phyloP scores from a whole-genome alignment of 139 green algal genomes.

The Chlamydomonas asymmetrica region DNA sequence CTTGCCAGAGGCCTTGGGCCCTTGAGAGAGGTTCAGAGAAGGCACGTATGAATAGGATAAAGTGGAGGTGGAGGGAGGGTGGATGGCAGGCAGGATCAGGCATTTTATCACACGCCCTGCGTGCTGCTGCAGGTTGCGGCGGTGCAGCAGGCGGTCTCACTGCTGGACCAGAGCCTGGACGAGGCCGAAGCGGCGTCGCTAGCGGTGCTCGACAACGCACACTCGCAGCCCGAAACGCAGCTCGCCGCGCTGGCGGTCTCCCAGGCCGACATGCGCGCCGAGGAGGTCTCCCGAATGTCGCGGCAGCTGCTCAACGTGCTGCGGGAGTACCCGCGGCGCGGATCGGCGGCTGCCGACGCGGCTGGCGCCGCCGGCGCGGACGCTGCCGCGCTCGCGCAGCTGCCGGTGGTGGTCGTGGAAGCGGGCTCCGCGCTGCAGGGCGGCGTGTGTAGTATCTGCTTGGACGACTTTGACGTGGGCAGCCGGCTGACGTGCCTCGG shows the following conservation, averaged over 20 bases:
- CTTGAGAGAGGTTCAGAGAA: no score
- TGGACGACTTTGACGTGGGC: slow-evolving; percentile 27
- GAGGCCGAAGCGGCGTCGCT: slow-evolving; percentile 32
- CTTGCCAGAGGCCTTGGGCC: no score
- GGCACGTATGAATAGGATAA: no score
- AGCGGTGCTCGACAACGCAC: slow-evolving; percentile 12
- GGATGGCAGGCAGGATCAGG: no score
- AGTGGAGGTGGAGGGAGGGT: no score
- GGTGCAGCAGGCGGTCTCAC: slow-evolving; percentile 34
- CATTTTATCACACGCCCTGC: background rate
- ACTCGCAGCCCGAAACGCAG: slow-evolving; percentile 5
- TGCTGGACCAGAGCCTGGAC: slow-evolving; percentile 37
- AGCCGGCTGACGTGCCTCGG: slow-evolving; percentile 31
- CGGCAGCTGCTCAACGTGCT: slow-evolving; percentile 47
- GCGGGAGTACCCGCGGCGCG: slow-evolving; percentile 30
- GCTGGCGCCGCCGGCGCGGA: background rate
- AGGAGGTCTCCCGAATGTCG: slow-evolving; percentile 48
- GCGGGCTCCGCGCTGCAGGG: slow-evolving; percentile 5
- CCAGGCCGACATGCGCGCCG: slow-evolving; percentile 37
- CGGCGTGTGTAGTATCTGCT: slow-evolving; percentile 39
- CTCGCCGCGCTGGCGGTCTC: slow-evolving; percentile 32
- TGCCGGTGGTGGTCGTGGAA: background rate
- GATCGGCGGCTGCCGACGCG: background rate
- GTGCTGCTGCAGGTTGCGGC: slow-evolving; percentile 2
- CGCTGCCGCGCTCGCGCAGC: background rate